These are phyloP conservation scores for Canariomyces notabilis DNA, from an alignment of 2,329 filamentous ascomycete genomes.

Conservation along the genomic window DNA sequence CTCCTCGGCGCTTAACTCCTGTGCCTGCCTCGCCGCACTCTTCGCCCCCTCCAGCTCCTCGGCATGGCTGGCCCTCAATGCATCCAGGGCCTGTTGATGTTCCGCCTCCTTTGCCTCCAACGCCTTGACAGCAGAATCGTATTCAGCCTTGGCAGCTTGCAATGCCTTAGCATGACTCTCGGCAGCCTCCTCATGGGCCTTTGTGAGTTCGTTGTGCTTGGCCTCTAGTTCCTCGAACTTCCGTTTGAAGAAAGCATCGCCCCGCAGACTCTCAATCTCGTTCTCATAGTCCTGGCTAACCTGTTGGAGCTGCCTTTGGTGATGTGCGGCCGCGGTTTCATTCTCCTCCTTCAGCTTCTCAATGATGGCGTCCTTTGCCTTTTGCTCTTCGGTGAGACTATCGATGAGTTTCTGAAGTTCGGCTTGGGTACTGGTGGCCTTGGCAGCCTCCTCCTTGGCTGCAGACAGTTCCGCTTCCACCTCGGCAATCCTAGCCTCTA, in stretches of 20 bases:
- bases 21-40: slow-evolving; percentile 45
- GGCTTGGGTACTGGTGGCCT: slow-evolving; percentile 43
- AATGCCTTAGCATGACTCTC: slow-evolving; percentile 40
- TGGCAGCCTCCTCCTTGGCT: slow-evolving; percentile 38
- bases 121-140: slow-evolving; percentile 40
- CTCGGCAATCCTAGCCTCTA: slow-evolving; percentile 38
- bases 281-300: slow-evolving; percentile 58
- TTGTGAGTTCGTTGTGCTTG: slow-evolving; percentile 47
- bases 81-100: slow-evolving; percentile 50
- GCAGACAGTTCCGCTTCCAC: slow-evolving; percentile 44
- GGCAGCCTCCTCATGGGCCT: slow-evolving; percentile 31
- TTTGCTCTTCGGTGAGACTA: slow-evolving; percentile 31
- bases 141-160: slow-evolving; percentile 39
- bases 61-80: slow-evolving; percentile 51
- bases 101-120: slow-evolving; percentile 48
- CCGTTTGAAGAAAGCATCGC: slow-evolving; percentile 59
- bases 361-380: slow-evolving; percentile 43
- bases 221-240: slow-evolving; percentile 57
- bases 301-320: slow-evolving; percentile 54
- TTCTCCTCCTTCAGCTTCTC: slow-evolving; percentile 47
- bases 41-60: slow-evolving; percentile 55
- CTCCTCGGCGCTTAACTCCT: slow-evolving; percentile 44
- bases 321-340: slow-evolving; percentile 39
- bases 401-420: slow-evolving; percentile 46
- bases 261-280: slow-evolving; percentile 60